phyloP scores from a whole-genome alignment of 768 basidiomycete species.

The Russula earlei region DNA sequence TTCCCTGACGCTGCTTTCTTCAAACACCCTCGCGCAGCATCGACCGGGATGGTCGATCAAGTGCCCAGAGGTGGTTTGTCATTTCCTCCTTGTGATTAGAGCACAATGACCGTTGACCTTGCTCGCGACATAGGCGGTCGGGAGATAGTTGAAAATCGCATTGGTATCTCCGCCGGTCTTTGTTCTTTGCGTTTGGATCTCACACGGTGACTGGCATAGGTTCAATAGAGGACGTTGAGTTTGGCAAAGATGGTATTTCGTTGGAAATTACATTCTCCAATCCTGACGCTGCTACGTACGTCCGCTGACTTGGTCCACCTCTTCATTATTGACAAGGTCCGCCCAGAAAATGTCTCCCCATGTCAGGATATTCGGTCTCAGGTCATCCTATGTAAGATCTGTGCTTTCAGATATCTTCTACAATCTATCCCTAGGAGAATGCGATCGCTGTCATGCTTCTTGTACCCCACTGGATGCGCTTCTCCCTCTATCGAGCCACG shows the following conservation, averaged over 20 bases:
- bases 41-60: constrained; percentile 17
- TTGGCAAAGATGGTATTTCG: constrained; percentile 26
- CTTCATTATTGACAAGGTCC: neutral
- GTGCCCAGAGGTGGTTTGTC: constrained; percentile 14
- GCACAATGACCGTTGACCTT: neutral
- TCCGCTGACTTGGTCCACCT: constrained; percentile 9
- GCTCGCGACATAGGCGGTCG: constrained; percentile 27
- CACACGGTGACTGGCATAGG: constrained; percentile 4
- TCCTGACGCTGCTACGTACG: constrained; percentile 46
- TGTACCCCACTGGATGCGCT: neutral
- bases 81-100: neutral
- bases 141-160: constrained; percentile 44
- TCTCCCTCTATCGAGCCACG: neutral
- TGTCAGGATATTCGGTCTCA: constrained; percentile 52
- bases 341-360: constrained; percentile 52
- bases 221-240: constrained; percentile 6
- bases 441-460: neutral
- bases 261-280: constrained; percentile 47
- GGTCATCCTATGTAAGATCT: constrained; percentile 46
- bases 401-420: neutral
- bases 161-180: constrained; percentile 33
- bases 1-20: constrained; percentile 9
- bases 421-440: neutral
- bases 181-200: neutral
- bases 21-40: constrained; percentile 7